Evolutionary conservation across 257 asterid genomes (phyloP), one percentile per base, ranked within the genome.

Genomic region (Linaria vulgaris): DNA sequence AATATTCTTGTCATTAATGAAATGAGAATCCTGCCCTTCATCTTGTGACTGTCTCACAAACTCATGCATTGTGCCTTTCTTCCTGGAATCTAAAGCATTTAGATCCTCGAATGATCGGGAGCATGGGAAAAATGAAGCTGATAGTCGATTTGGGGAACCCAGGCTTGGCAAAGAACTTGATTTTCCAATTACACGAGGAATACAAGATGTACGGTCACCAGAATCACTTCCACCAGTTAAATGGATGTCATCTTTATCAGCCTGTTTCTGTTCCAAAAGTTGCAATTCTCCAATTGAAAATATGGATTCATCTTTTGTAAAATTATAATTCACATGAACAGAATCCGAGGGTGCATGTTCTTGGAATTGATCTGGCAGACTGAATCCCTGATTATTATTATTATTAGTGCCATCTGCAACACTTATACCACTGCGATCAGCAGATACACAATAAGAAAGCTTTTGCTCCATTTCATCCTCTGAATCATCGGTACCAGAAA

Each of bases 31-130:
- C 66, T 63, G 65, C 63, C 79, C 85, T 61, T 56, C 74, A 60
- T 67, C 63, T 66, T 57, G 81, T 52, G 44, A 51, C 38, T 67
- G 76, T 54, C 72, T 68, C 69, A 66, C 79, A 20, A 56, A 67
- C 59, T 77, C 95, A 64, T 46, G 76, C 46, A 48, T 69, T 30
- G 56, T 37, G 68, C 69, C 82, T 54, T 78, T 77, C 69, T 63
- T 65, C 77, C 76, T 72, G 56, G 81, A 80, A 72, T 71, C 78
- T 61, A 74, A 72, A 61, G 76, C 69, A 65, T 61, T 71, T 72
- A 92, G 72, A 72, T 85, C 91, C 68, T 83, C 95, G 12, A 85
- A 80, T 66, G 98, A 92, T 78, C 88, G 84, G 24, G 86, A 69
- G 62, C 47, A 79, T n/a, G 49, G 64, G 50, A 79, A 43, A 56